phyloP scores from a whole-genome alignment of 768 basidiomycete genomes.

The Trichaptum fuscoviolaceum region DNA sequence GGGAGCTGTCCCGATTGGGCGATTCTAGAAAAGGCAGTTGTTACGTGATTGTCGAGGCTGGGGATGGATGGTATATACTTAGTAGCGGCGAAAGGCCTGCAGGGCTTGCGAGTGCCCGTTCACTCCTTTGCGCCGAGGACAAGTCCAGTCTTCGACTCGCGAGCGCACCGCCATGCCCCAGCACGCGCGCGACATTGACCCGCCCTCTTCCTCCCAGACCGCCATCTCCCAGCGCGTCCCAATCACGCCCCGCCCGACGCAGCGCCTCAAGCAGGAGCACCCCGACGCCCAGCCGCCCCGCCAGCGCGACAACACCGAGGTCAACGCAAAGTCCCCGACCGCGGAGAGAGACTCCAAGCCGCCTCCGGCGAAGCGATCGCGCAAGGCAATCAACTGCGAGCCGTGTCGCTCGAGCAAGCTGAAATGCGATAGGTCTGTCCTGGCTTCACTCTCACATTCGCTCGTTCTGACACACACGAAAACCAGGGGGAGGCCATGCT shows the following conservation, averaged over 20 bases:
- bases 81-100: neutral
- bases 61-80: neutral
- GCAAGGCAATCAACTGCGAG: slow-evolving; percentile 90
- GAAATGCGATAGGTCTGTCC: slow-evolving; percentile 75
- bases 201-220: neutral
- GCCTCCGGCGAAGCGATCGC: slow-evolving; percentile 73
- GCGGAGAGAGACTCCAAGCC: slow-evolving; percentile 17
- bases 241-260: slow-evolving; percentile 5
- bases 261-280: slow-evolving; percentile 4
- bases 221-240: slow-evolving; percentile 9
- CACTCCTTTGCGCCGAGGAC: neutral
- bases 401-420: slow-evolving; percentile 84
- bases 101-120: neutral
- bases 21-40: neutral
- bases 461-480: neutral
- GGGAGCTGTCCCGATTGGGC: neutral
- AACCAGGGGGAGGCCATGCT: slow-evolving; percentile 75
- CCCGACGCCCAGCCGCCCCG: neutral
- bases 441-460: neutral
- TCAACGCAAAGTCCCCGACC: neutral
- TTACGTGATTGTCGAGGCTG: neutral
- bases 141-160: neutral
- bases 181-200: neutral
- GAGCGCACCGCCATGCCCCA: slow-evolving; percentile 1
- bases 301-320: neutral